A percentile compares a stretch with the other conserved stretches of the same genome.
phyloP scores from a whole-genome alignment of 2,329 filamentous ascomycete species.

The Chrysoporthe deuterocubensis region DNA sequence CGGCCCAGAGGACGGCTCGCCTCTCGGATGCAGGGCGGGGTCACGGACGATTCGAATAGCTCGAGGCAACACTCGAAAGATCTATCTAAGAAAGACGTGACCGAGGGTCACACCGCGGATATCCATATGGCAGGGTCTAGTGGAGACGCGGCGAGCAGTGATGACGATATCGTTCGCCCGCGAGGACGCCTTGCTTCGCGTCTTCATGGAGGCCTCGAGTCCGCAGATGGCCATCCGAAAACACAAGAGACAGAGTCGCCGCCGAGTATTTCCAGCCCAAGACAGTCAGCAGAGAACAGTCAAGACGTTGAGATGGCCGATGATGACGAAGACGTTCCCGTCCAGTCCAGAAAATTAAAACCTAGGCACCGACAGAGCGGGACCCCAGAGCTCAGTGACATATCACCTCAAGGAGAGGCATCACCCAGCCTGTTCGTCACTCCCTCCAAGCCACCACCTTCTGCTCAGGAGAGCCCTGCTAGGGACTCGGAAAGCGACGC shows the following conservation, averaged over 20 bases:
- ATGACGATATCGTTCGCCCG: conserved; percentile 59
- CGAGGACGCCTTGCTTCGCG: conserved; percentile 67
- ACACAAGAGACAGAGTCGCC: conserved; percentile 50
- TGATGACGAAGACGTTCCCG: conserved; percentile 46
- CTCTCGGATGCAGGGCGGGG: conserved; percentile 59
- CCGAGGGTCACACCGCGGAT: conserved; percentile 32
- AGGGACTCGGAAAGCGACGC: conserved; percentile 50
- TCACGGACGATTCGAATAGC: conserved; percentile 31
- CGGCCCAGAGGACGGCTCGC: conserved; percentile 67
- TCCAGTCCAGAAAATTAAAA: conserved; percentile 46
- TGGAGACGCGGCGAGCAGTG: conserved; percentile 41
- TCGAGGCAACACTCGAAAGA: conserved; percentile 49
- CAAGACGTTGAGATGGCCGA: conserved; percentile 32
- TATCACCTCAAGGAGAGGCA: conserved; percentile 39
- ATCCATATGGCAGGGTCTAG: conserved; percentile 31
- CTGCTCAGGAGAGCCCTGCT: conserved; percentile 34
- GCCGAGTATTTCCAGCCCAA: conserved; percentile 37
- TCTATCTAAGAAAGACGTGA: conserved; percentile 43
- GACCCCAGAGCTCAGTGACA: conserved; percentile 39
- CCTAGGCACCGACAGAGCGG: conserved; percentile 42
- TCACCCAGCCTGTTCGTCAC: conserved; percentile 63
- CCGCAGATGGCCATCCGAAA: conserved; percentile 24
- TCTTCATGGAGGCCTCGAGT: conserved; percentile 47
- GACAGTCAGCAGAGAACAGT: conserved; percentile 11
- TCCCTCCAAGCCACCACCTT: conserved; percentile 42